phyloP scores from a whole-genome alignment of 768 basidiomycete genomes.

The Russula griseocarnosa region DNA sequence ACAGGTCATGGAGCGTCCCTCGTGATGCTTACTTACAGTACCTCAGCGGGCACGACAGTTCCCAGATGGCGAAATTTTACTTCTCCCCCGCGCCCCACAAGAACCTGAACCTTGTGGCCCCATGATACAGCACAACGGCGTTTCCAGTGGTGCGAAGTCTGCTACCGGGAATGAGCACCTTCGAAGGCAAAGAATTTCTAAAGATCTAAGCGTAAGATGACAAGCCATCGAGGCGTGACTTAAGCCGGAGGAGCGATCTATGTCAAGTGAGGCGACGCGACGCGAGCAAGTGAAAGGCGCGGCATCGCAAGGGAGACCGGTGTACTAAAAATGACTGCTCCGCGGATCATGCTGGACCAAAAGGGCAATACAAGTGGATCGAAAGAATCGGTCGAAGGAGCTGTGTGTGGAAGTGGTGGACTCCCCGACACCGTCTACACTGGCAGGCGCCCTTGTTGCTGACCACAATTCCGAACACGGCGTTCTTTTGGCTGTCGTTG shows the following conservation, averaged over 20 bases:
- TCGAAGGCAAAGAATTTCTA: background rate
- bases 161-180: background rate
- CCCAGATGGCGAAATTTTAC: background rate
- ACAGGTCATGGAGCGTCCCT: background rate
- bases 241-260: background rate
- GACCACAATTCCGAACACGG: conserved; percentile 12
- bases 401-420: background rate
- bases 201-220: background rate
- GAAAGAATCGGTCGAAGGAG: background rate
- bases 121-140: conserved; percentile 4
- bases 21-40: conserved; percentile 9
- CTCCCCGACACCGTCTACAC: background rate
- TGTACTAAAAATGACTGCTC: background rate
- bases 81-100: background rate
- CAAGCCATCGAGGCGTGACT: background rate
- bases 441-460: background rate
- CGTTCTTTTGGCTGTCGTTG: conserved; percentile 8
- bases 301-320: background rate
- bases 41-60: background rate
- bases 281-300: background rate
- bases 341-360: background rate
- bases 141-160: background rate
- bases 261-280: background rate
- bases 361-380: background rate
- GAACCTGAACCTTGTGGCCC: background rate